These are phyloP conservation scores for Pichia scutulata DNA, from an alignment of 805 yeast species.

Conservation along the genomic window DNA sequence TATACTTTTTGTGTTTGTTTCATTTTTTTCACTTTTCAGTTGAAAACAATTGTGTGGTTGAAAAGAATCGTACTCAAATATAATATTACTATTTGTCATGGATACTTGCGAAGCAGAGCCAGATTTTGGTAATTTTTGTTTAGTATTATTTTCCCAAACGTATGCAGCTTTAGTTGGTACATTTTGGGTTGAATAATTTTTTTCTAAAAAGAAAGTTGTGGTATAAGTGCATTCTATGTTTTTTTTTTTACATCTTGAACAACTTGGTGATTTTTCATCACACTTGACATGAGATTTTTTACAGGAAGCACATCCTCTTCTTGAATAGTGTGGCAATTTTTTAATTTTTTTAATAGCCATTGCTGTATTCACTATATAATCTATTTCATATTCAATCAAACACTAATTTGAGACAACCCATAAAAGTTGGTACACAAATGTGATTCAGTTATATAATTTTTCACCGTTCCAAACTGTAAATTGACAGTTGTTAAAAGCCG, in stretches of 20 bases:
- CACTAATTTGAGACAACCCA: background rate
- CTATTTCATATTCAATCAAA: background rate
- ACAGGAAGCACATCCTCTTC: constrained; percentile 11
- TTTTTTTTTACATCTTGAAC: constrained; percentile 9
- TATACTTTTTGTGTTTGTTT: background rate
- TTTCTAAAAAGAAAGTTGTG: constrained; percentile 7
- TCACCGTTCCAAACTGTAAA: too few species aligned
- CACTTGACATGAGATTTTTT: constrained; percentile 15
- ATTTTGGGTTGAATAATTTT: background rate
- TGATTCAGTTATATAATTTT: too few species aligned
- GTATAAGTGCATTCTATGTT: constrained; percentile 4
- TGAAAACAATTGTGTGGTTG: background rate
- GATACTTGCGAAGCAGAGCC: background rate
- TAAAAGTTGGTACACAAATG: too few species aligned
- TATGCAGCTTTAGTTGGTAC: background rate
- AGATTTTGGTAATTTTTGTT: background rate
- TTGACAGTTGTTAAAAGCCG: too few species aligned
- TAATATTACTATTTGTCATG: too few species aligned
- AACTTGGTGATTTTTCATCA: constrained; percentile 11
- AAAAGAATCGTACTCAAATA: background rate
- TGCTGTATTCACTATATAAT: background rate
- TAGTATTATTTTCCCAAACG: constrained; percentile 1
- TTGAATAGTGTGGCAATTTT: constrained; percentile 8
- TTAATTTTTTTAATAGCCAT: background rate
- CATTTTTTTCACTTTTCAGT: background rate